Evolutionary conservation across 1,139 yeast species (phyloP).

Genomic region (Sugiyamaella xylanicola): DNA sequence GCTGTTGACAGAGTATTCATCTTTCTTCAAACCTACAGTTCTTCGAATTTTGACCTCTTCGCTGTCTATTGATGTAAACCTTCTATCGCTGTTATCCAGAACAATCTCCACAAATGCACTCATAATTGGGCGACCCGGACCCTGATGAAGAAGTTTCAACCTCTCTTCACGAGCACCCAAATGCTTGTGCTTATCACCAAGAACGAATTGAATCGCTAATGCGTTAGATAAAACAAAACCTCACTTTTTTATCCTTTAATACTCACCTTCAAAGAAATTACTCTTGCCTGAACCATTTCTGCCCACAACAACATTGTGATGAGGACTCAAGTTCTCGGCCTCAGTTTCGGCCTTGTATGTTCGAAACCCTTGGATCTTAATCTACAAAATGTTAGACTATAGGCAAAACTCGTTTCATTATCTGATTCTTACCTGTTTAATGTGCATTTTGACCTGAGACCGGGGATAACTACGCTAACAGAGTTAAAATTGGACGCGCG

Average conservation of each 20-base stretch:
- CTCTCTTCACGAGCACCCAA: conserved; percentile 81
- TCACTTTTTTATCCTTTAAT: too few relatives aligned
- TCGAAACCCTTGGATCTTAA: conserved; percentile 89
- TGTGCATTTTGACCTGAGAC: conserved; percentile 10
- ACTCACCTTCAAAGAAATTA: conserved; percentile 73
- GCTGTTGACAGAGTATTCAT: conserved; percentile 76
- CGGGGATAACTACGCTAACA: background rate
- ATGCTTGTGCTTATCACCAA: conserved; percentile 87
- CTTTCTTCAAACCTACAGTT: conserved; percentile 90
- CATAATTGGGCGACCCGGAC: conserved; percentile 81
- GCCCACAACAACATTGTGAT: conserved; percentile 87
- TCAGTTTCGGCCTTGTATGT: conserved; percentile 86
- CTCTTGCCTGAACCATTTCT: conserved; percentile 97
- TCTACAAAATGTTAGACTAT: conserved; percentile 37
- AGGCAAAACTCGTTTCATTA: background rate
- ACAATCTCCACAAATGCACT: conserved; percentile 90
- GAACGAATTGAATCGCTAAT: conserved; percentile 83
- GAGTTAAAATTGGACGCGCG: background rate
- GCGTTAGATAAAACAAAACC: conserved; percentile 3
- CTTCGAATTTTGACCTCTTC: conserved; percentile 75
- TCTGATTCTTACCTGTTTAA: conserved; percentile 4
- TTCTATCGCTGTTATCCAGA: conserved; percentile 76
- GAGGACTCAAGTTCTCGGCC: conserved; percentile 75
- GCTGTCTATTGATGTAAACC: conserved; percentile 67
- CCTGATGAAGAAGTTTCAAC: conserved; percentile 78